Evolutionary conservation across 768 basidiomycete genomes (phyloP).

Genomic region (Suillus subalutaceus): DNA sequence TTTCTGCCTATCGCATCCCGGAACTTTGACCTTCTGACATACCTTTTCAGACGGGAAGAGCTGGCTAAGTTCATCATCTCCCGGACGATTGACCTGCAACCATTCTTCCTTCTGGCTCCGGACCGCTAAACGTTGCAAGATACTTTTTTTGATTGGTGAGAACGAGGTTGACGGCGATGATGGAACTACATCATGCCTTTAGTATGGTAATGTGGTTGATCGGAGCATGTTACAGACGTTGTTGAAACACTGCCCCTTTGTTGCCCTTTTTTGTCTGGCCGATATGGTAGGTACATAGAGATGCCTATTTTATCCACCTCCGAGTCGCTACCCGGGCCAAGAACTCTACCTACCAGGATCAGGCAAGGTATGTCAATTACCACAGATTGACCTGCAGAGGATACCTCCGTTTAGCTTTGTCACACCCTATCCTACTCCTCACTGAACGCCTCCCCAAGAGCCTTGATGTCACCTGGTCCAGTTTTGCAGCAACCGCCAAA

Average conservation of each 20-base stretch:
- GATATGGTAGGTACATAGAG: not conserved
- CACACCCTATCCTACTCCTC: not conserved
- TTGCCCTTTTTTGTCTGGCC: constrained; percentile 2
- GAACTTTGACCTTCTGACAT: not conserved
- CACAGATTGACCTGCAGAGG: not conserved
- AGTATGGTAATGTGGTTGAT: not conserved
- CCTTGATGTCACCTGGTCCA: constrained; percentile 52
- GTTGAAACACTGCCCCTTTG: not conserved
- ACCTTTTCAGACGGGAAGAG: not conserved
- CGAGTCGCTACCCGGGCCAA: not conserved
- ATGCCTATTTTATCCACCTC: not conserved
- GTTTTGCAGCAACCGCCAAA: constrained; percentile 75
- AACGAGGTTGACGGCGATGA: not conserved
- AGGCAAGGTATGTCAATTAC: not conserved
- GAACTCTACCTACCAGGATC: not conserved
- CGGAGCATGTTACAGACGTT: not conserved
- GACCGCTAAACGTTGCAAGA: constrained; percentile 4
- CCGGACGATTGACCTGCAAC: not conserved
- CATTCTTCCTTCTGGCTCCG: not conserved
- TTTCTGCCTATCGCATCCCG: not conserved
- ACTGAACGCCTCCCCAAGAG: constrained; percentile 11
- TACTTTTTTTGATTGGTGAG: constrained; percentile 1
- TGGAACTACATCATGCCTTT: not conserved
- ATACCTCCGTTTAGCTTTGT: not conserved
- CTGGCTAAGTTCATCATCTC: constrained; percentile 1